These are phyloP conservation scores for Cladophialophora chaetospira DNA, from an alignment of 2,329 filamentous ascomycete species.

Conservation along the genomic window DNA sequence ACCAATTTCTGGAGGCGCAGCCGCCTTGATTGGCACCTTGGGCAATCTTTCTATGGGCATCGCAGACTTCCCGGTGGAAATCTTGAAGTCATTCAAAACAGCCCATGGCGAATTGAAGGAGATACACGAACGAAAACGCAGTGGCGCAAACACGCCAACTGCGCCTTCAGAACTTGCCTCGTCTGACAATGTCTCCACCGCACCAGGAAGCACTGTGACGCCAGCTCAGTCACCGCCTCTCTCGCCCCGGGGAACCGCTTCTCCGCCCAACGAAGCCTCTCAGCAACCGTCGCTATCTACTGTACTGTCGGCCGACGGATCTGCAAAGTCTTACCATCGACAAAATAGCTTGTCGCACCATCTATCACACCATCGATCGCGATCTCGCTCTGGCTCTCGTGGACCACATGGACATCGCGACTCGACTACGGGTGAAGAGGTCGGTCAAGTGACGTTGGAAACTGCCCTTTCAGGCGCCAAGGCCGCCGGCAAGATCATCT, in stretches of 20 bases:
- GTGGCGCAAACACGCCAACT: slow-evolving; percentile 14
- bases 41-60: slow-evolving; percentile 79
- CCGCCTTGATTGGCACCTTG: slow-evolving; percentile 79
- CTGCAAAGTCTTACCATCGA: slow-evolving; percentile 11
- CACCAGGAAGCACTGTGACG: neutral
- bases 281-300: slow-evolving; percentile 21
- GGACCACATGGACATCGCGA: slow-evolving; percentile 13
- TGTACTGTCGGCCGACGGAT: slow-evolving; percentile 24
- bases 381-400: slow-evolving; percentile 26
- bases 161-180: slow-evolving; percentile 3
- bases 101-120: slow-evolving; percentile 31
- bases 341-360: slow-evolving; percentile 20
- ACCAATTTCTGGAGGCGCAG: slow-evolving; percentile 74
- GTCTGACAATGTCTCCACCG: slow-evolving; percentile 10
- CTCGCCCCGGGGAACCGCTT: neutral
- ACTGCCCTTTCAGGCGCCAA: slow-evolving; percentile 66
- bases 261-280: neutral
- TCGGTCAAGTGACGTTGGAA: slow-evolving; percentile 52
- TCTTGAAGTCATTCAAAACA: slow-evolving; percentile 47
- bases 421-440: slow-evolving; percentile 30
- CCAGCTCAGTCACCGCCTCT: neutral
- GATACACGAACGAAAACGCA: slow-evolving; percentile 24
- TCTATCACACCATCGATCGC: slow-evolving; percentile 30
- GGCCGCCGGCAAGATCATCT: slow-evolving; percentile 70
- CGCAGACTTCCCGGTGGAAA: slow-evolving; percentile 67